These are phyloP conservation scores for Coix lacrymajobi DNA, from an alignment of 176 grass and related monocot genomes.

Conservation along the genomic window DNA sequence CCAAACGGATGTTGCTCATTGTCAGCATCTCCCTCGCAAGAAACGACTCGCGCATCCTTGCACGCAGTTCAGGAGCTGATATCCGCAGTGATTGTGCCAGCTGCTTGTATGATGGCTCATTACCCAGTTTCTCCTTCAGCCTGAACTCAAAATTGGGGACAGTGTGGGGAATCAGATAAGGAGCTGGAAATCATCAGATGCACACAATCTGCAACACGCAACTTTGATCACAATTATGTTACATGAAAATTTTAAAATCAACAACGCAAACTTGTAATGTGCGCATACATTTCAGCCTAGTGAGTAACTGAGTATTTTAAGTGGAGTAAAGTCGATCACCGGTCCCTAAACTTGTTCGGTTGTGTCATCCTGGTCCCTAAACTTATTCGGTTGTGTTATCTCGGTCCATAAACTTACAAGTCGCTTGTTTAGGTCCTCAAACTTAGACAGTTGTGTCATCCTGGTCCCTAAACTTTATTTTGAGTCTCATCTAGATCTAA, in stretches of 20 bases:
- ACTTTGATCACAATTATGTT: not conserved
- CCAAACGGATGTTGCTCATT: slow-evolving; percentile 92
- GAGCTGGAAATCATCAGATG: not conserved
- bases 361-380: too few relatives aligned
- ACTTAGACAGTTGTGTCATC: too few relatives aligned
- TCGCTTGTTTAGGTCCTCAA: too few relatives aligned
- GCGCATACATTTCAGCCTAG: not conserved
- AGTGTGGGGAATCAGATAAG: not conserved
- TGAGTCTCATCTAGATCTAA: too few relatives aligned
- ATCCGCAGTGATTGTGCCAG: slow-evolving; percentile 53
- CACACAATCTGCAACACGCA: not conserved
- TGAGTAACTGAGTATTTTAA: too few relatives aligned
- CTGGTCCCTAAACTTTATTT: too few relatives aligned
- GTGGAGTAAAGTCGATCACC: too few relatives aligned
- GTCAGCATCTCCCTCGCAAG: slow-evolving; percentile 82
- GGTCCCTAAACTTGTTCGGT: too few relatives aligned
- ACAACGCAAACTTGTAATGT: not conserved
- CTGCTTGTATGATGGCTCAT: slow-evolving; percentile 74
- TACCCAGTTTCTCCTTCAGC: slow-evolving; percentile 81
- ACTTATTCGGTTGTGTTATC: too few relatives aligned
- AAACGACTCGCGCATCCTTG: slow-evolving; percentile 65
- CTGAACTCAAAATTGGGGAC: slow-evolving; percentile 31
- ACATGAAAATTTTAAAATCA: not conserved
- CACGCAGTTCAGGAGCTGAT: slow-evolving; percentile 49
- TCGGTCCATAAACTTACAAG: too few relatives aligned